phyloP scores from a whole-genome alignment of 2,329 filamentous ascomycete species.

The Elsinoe australis region DNA sequence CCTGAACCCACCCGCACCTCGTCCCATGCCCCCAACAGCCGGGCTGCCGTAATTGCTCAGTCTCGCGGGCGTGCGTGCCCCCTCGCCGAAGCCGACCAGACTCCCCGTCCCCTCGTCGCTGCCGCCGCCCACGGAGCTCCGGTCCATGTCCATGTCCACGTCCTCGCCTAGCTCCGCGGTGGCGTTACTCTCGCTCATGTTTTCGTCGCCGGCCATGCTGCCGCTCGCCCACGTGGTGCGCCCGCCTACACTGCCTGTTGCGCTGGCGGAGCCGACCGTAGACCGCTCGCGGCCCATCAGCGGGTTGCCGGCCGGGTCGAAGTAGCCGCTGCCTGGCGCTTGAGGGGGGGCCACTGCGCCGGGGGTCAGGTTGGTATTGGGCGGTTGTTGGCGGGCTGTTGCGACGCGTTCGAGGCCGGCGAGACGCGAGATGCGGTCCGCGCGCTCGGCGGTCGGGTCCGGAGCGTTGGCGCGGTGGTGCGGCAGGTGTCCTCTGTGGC shows the following conservation, averaged over 20 bases:
- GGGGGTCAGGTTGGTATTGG: constrained; percentile 40
- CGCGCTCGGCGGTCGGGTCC: constrained; percentile 63
- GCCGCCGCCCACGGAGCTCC: constrained; percentile 65
- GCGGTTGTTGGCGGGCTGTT: constrained; percentile 55
- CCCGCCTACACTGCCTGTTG: constrained; percentile 68
- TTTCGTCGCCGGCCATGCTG: constrained; percentile 54
- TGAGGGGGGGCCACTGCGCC: constrained; percentile 37
- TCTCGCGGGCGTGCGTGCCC: constrained; percentile 54
- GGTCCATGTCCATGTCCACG: constrained; percentile 37
- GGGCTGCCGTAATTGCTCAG: constrained; percentile 71
- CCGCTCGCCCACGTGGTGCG: constrained; percentile 61
- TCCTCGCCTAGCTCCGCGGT: constrained; percentile 16
- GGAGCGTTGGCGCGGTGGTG: constrained; percentile 46
- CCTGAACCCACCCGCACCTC: constrained; percentile 24
- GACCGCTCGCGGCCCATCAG: constrained; percentile 65
- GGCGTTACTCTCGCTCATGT: constrained; percentile 52
- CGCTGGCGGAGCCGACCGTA: constrained; percentile 85
- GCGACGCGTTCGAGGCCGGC: constrained; percentile 84
- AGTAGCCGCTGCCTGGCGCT: constrained; percentile 53
- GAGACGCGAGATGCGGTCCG: constrained; percentile 88
- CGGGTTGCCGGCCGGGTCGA: constrained; percentile 64
- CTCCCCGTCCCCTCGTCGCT: constrained; percentile 78
- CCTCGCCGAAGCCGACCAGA: constrained; percentile 87
- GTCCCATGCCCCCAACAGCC: constrained; percentile 36
- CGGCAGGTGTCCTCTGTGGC: constrained; percentile 73